These are phyloP conservation scores for Eimeria necatrix DNA, from an alignment of 169 alveolate species.

Conservation along the genomic window DNA sequence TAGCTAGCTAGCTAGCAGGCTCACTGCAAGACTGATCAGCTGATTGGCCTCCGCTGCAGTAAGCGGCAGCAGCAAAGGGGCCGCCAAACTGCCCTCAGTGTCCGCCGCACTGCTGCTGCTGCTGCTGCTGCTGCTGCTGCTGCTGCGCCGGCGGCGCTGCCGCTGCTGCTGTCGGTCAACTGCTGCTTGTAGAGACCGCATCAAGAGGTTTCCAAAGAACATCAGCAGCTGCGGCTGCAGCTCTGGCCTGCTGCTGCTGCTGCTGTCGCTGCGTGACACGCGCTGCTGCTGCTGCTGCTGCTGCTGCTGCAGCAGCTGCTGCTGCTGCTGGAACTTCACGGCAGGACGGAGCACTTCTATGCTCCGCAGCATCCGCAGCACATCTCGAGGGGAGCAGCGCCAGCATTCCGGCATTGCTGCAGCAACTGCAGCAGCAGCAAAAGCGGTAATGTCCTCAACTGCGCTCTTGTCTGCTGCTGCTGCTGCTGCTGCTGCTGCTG, in stretches of 20 bases:
- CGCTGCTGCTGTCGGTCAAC: conserved; percentile 44
- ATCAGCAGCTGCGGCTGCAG: conserved; percentile 23
- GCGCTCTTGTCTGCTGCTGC: not conserved
- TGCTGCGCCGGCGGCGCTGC: conserved; percentile 39
- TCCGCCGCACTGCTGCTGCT: conserved; percentile 30
- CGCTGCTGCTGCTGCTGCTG: not conserved
- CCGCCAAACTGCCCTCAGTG: not conserved
- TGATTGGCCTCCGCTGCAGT: not conserved
- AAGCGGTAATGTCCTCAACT: conserved; percentile 7
- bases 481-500: conserved; percentile 12
- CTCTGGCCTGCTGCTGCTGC: not conserved
- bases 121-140: conserved; percentile 49
- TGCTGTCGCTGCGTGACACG: not conserved
- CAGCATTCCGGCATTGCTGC: conserved; percentile 57
- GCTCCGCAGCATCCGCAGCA: conserved; percentile 56
- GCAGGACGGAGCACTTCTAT: not conserved
- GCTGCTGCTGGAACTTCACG: not conserved
- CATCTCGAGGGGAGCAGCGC: conserved; percentile 60
- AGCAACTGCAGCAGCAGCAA: conserved; percentile 53
- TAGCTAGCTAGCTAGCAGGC: conserved; percentile 1
- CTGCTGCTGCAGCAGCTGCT: conserved; percentile 32
- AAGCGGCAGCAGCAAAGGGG: conserved; percentile 37
- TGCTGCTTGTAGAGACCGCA: conserved; percentile 39
- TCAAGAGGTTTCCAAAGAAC: not conserved
- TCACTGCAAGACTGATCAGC: not conserved